A percentile compares a stretch with the other conserved stretches of the same genome.
phyloP scores from a whole-genome alignment of 768 basidiomycete species.

The Inosperma sp. region DNA sequence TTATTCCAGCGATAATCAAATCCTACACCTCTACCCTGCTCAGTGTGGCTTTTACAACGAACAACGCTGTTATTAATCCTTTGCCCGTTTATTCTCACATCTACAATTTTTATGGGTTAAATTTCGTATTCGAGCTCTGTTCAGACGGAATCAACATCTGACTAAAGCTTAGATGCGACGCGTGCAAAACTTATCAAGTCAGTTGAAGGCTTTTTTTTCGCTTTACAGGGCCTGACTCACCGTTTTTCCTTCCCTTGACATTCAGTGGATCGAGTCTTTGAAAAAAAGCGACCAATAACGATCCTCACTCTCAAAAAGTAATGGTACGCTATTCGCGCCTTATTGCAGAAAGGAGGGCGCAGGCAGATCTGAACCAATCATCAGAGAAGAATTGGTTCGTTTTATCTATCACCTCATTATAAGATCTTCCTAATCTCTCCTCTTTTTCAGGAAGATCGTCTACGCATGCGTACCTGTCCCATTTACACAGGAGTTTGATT shows the following conservation, averaged over 20 bases:
- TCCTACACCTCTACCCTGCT: neutral
- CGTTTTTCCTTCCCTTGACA: too few relatives aligned
- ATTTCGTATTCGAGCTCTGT: too few relatives aligned
- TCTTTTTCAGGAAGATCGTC: slow-evolving; percentile 49
- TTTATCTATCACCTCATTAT: neutral
- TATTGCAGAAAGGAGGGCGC: slow-evolving; percentile 47
- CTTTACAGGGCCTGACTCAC: too few relatives aligned
- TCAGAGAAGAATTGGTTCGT: slow-evolving; percentile 51
- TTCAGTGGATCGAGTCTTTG: too few relatives aligned
- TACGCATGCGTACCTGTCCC: slow-evolving; percentile 51
- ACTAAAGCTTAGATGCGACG: too few relatives aligned
- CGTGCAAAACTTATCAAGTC: too few relatives aligned
- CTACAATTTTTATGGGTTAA: too few relatives aligned
- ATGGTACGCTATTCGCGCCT: slow-evolving; percentile 56
- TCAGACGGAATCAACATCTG: too few relatives aligned
- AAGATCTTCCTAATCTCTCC: neutral
- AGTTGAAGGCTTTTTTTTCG: too few relatives aligned
- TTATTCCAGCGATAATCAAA: neutral
- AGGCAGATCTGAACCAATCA: slow-evolving; percentile 44
- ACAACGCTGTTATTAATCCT: neutral
- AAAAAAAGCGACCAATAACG: slow-evolving; percentile 56
- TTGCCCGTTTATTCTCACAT: neutral
- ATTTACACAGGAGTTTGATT: slow-evolving; percentile 70
- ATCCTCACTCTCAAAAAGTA: slow-evolving; percentile 40
- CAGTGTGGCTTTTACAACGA: neutral